Percentiles rank a stretch among this genome's conserved stretches.
phyloP scores from a whole-genome alignment of 2,329 filamentous ascomycete species.

The Ophiostoma populinum region DNA sequence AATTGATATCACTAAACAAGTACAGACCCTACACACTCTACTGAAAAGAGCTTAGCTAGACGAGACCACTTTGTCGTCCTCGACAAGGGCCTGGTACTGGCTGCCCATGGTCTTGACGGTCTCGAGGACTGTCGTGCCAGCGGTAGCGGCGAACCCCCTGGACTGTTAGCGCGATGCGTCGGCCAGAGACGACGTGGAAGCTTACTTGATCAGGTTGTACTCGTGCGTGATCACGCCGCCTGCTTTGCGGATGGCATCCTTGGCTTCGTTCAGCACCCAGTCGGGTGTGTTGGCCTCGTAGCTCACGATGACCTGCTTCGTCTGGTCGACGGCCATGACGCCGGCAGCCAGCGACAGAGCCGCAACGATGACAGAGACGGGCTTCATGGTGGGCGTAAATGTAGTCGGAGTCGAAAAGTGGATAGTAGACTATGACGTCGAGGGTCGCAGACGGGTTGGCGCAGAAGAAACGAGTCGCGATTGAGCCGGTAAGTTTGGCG shows the following conservation, averaged over 20 bases:
- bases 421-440: conserved; percentile 4
- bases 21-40: no score
- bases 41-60: conserved; percentile 17
- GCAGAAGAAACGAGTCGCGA: neutral
- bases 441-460: no score
- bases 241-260: conserved; percentile 48
- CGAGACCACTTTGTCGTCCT: conserved; percentile 58
- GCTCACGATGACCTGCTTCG: conserved; percentile 62
- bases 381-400: conserved; percentile 39
- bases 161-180: conserved; percentile 14
- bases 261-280: conserved; percentile 51
- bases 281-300: conserved; percentile 55
- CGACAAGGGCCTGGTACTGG: conserved; percentile 46
- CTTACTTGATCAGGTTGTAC: conserved; percentile 52
- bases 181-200: conserved; percentile 17
- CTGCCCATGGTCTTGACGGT: conserved; percentile 45
- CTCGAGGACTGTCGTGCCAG: conserved; percentile 51
- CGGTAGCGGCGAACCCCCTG: conserved; percentile 64
- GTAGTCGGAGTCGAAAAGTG: neutral
- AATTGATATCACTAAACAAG: no score
- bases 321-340: conserved; percentile 42
- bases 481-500: neutral
- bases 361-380: conserved; percentile 33
- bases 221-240: conserved; percentile 68
- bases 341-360: conserved; percentile 41